Evolutionary conservation across 495 filamentous ascomycete species (phyloP), one percentile per base, ranked within the genome.

Genomic region (Hyaloscypha finlandica): DNA sequence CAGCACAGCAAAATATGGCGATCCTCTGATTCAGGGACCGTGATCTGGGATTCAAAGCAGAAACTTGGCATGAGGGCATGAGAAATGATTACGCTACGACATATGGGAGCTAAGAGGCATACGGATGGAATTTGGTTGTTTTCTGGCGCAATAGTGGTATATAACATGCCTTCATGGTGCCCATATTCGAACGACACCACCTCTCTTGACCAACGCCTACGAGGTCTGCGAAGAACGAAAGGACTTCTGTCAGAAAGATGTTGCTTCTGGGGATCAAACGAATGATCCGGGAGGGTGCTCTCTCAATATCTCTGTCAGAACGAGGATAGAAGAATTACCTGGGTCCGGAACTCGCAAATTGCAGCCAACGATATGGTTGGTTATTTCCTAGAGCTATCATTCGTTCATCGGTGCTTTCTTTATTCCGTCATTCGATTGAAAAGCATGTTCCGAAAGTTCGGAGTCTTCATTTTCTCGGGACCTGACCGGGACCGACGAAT

Each of bases 1-100:
- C 16, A 12, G 3, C n/a, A 61, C 60, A 74, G 72, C 59, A 2
- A 59, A 59, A 33, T 74, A 59, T 67, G 72, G 72, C 14, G 72
- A 74, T 63, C 72, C 67, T 42, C 70, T 73, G 63, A 72, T 80
- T 4, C 45, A 64, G 42, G 30, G 32, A 6, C 8, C 19, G 14
- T 32, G n/a, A 48, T 14, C 42, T 4, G 4, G 35, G 8, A 37
- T 37, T 48, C 16, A 19, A 19, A 48, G 11, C 42, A 48, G 4
- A 48, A 48, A 31, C 11, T 35, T 48, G 42, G 42, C 4, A 16
- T 48, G 11, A 19, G 42, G 4, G 42, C 42, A 48, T 19, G 42
- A 19, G 14, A 48, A 48, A 48, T 37, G 42, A 12, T 48, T 48
- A 12, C 1, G 42, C 42, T 31, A 65, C 42, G 48, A 30, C 29